These are phyloP conservation scores for Miscanthus sacchariflorus DNA, from an alignment of 202 grass and related monocot species.

Conservation along the genomic window DNA sequence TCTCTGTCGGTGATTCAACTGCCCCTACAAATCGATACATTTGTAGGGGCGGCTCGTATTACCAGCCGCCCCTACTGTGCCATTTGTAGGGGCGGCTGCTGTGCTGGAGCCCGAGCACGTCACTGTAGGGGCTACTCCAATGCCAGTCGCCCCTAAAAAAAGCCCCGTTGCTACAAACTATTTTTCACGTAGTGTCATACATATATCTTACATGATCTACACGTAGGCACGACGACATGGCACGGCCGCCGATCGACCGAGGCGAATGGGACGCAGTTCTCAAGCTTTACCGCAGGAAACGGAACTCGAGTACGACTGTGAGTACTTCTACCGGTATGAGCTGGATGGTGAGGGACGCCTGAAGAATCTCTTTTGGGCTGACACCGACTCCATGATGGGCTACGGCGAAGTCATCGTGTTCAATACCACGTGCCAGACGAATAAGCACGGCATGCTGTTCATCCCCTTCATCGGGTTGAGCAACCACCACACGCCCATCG, in stretches of 20 bases:
- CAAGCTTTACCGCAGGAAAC: neutral
- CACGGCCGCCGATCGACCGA: neutral
- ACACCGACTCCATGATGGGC: neutral
- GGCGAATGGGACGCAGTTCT: neutral
- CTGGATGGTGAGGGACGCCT: slow-evolving; percentile 14
- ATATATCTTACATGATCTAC: too few species aligned
- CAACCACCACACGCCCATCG: slow-evolving; percentile 24
- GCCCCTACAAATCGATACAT: too few species aligned
- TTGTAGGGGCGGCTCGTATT: too few species aligned
- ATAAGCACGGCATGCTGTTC: slow-evolving; percentile 43
- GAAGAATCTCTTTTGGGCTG: slow-evolving; percentile 53
- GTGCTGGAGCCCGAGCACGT: too few species aligned
- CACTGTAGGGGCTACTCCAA: too few species aligned
- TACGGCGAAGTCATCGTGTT: slow-evolving; percentile 43
- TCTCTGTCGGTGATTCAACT: too few species aligned
- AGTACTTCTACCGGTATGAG: neutral
- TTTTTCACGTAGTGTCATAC: too few species aligned
- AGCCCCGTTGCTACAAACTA: too few species aligned
- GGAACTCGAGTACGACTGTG: neutral
- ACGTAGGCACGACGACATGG: neutral
- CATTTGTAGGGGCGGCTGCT: too few species aligned
- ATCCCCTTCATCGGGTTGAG: slow-evolving; percentile 47
- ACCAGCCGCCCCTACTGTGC: too few species aligned
- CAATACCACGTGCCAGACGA: slow-evolving; percentile 52
- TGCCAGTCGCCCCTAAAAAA: too few species aligned